phyloP scores from a whole-genome alignment of 768 basidiomycete species.

The Hygrocybe punicea region DNA sequence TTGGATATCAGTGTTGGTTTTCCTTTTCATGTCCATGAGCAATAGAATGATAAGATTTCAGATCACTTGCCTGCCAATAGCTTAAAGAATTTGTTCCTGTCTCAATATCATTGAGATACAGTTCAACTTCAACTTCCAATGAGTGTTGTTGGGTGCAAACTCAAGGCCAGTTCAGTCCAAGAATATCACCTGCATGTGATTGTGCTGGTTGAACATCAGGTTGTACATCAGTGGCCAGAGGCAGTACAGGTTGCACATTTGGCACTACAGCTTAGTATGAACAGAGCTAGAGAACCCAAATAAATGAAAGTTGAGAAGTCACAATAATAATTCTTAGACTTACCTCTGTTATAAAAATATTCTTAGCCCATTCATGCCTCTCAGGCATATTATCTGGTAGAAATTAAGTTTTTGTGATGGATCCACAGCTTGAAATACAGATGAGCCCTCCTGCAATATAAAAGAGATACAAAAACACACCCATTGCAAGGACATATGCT shows the following conservation, averaged over 20 bases:
- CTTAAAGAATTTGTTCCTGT: constrained; percentile 4
- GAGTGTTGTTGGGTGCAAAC: neutral
- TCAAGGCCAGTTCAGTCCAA: neutral
- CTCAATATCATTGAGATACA: constrained; percentile 15
- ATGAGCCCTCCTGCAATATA: neutral
- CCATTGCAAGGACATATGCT: constrained; percentile 24
- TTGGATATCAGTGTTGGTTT: too few relatives aligned
- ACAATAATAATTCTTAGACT: neutral
- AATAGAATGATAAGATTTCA: neutral
- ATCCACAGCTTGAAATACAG: constrained; percentile 2
- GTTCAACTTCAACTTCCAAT: constrained; percentile 18
- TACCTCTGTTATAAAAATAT: neutral
- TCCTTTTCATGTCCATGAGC: neutral
- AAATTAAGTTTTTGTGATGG: constrained; percentile 4
- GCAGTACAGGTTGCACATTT: neutral
- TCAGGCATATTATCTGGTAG: neutral
- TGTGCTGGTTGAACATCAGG: constrained; percentile 8
- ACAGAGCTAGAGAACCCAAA: neutral
- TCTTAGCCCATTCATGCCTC: neutral
- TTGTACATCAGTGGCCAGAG: neutral
- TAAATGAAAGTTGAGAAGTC: neutral
- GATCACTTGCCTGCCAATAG: constrained; percentile 24
- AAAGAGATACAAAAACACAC: constrained; percentile 12
- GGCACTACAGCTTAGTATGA: neutral
- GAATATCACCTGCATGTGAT: constrained; percentile 2